Evolutionary conservation across 345 rosid genomes (phyloP).

Genomic region (Crucihimalaya himalaica): DNA sequence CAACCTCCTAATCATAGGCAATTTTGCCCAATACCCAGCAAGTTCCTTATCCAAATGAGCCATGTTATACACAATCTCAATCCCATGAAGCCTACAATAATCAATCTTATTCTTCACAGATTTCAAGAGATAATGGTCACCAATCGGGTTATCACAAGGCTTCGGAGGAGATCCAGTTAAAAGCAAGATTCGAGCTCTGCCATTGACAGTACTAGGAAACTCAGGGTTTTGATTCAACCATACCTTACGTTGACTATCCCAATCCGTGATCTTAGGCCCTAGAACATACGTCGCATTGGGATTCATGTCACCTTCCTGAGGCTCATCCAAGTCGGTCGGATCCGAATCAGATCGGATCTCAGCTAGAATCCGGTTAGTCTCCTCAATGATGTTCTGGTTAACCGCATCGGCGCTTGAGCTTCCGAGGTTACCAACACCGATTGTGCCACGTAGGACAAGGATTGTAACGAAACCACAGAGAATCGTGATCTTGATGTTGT

Average conservation of each 20-base stretch:
- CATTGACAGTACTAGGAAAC: constrained; percentile 72
- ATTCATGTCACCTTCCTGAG: constrained; percentile 51
- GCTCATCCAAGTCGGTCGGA: constrained; percentile 63
- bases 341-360: constrained; percentile 95
- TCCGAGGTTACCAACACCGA: constrained; percentile 83
- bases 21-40: constrained; percentile 95
- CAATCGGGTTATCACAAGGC: constrained; percentile 90
- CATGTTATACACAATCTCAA: constrained; percentile 96
- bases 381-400: constrained; percentile 78
- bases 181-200: constrained; percentile 71
- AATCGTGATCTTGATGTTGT: constrained; percentile 95
- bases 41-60: constrained; percentile 92
- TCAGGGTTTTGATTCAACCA: constrained; percentile 80
- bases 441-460: constrained; percentile 92
- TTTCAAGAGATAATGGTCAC: constrained; percentile 87
- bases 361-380: constrained; percentile 82
- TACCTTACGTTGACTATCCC: constrained; percentile 78
- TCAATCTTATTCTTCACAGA: constrained; percentile 90
- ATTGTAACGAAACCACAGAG: constrained; percentile 96
- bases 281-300: constrained; percentile 64
- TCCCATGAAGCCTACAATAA: constrained; percentile 94
- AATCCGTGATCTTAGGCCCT: constrained; percentile 72
- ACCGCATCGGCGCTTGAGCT: constrained; percentile 84
- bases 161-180: constrained; percentile 85
- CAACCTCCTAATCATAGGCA: constrained; percentile 89